Evolutionary conservation across 2,329 filamentous ascomycete species (phyloP).

Genomic region (Colletotrichum shisoi): DNA sequence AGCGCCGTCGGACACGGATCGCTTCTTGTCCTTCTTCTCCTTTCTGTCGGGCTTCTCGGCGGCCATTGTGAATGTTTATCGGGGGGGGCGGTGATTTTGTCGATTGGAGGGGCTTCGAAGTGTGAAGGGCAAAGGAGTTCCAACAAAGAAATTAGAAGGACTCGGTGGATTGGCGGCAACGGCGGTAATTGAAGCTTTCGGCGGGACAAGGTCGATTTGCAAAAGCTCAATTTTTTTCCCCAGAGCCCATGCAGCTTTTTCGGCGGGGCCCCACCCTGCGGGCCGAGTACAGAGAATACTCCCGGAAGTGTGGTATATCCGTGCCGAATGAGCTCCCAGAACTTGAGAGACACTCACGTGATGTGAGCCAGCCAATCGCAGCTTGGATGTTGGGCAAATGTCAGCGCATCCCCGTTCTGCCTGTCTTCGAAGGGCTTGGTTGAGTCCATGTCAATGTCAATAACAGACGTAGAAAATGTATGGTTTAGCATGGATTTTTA

Average conservation of each 20-base stretch:
- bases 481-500: too few species aligned
- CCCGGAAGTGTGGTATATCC: conserved; percentile 11
- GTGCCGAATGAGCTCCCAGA: conserved; percentile 5
- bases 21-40: conserved; percentile 50
- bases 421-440: neutral
- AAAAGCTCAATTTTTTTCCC: conserved; percentile 25
- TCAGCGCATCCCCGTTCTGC: conserved; percentile 18
- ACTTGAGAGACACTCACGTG: conserved; percentile 6
- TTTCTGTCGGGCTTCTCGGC: conserved; percentile 60
- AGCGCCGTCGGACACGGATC: conserved; percentile 43
- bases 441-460: neutral
- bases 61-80: conserved; percentile 52
- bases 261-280: conserved; percentile 6
- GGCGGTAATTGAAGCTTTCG: conserved; percentile 23
- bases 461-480: neutral
- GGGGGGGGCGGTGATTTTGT: neutral
- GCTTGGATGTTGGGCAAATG: conserved; percentile 21
- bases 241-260: conserved; percentile 12
- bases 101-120: neutral
- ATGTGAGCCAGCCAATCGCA: neutral
- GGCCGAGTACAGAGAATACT: neutral
- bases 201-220: neutral
- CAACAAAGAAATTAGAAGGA: neutral
- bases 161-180: conserved; percentile 1
- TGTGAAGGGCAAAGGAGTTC: neutral